phyloP scores from a whole-genome alignment of 1,284 basidiomycete species.

The Exobasidium cylindrosporum region DNA sequence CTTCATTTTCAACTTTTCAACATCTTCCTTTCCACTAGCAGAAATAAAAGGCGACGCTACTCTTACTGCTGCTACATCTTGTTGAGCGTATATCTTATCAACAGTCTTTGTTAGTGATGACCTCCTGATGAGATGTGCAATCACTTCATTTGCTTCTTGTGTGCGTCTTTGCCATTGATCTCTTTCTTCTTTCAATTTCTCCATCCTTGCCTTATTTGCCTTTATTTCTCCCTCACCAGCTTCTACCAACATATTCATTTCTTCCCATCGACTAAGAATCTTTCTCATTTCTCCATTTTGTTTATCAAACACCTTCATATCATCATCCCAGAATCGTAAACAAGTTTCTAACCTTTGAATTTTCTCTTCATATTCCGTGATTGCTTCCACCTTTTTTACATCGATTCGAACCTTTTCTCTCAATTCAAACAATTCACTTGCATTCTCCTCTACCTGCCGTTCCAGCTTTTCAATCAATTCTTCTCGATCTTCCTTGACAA shows the following conservation, averaged over 20 bases:
- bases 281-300: constrained; percentile 46
- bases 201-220: constrained; percentile 8
- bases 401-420: constrained; percentile 29
- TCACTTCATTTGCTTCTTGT: not conserved
- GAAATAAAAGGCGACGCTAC: not conserved
- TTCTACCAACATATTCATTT: constrained; percentile 42
- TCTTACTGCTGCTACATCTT: not conserved
- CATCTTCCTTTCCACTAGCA: constrained; percentile 14
- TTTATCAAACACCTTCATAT: constrained; percentile 38
- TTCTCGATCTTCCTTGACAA: constrained; percentile 30
- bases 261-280: constrained; percentile 36
- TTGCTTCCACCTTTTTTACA: constrained; percentile 28
- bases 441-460: constrained; percentile 31
- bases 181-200: not conserved
- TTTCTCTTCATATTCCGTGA: constrained; percentile 37
- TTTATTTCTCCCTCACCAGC: constrained; percentile 30
- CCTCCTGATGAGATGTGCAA: not conserved
- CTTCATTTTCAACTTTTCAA: constrained; percentile 23
- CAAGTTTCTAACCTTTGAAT: constrained; percentile 31
- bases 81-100: not conserved
- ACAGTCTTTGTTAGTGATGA: not conserved
- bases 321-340: constrained; percentile 43
- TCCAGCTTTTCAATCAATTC: constrained; percentile 24
- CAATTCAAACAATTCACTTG: constrained; percentile 41
- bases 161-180: not conserved